Percentiles rank a stretch among this genome's conserved stretches.
phyloP scores from a whole-genome alignment of 768 basidiomycete genomes.

The Vishniacozyma victoriae region DNA sequence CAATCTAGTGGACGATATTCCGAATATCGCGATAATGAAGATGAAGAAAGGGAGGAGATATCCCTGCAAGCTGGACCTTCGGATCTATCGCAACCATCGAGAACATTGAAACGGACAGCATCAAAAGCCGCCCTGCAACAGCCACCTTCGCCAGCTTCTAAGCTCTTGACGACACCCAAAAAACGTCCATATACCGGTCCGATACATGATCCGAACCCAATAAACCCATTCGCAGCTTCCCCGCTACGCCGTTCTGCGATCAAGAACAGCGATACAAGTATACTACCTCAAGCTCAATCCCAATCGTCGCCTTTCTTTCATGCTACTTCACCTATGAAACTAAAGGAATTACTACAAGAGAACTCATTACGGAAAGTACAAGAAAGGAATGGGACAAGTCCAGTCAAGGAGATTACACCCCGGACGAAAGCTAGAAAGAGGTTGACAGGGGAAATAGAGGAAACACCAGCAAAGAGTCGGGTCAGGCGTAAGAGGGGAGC shows the following conservation, averaged over 20 bases:
- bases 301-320: conserved; percentile 32
- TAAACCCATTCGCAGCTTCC: conserved; percentile 30
- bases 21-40: not conserved
- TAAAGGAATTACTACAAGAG: conserved; percentile 21
- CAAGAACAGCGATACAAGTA: too few relatives aligned
- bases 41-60: not conserved
- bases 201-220: conserved; percentile 32
- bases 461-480: conserved; percentile 33
- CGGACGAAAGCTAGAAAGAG: conserved; percentile 34
- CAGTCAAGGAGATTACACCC: conserved; percentile 25
- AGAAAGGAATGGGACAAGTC: not conserved
- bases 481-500: conserved; percentile 1
- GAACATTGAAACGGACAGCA: conserved; percentile 24
- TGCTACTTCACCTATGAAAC: conserved; percentile 26
- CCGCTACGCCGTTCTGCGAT: conserved; percentile 7
- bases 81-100: not conserved
- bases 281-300: not conserved
- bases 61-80: not conserved
- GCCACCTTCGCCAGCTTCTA: conserved; percentile 1
- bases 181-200: conserved; percentile 27
- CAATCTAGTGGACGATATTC: conserved; percentile 5
- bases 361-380: conserved; percentile 28
- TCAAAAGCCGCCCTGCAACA: conserved; percentile 13
- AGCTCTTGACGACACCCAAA: conserved; percentile 21
- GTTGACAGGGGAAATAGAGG: conserved; percentile 35